A percentile compares a stretch with the other conserved stretches of the same genome.
Conservation (phyloP, 768 basidiomycete species). For the Hypsizygus marmoreus region DNA sequence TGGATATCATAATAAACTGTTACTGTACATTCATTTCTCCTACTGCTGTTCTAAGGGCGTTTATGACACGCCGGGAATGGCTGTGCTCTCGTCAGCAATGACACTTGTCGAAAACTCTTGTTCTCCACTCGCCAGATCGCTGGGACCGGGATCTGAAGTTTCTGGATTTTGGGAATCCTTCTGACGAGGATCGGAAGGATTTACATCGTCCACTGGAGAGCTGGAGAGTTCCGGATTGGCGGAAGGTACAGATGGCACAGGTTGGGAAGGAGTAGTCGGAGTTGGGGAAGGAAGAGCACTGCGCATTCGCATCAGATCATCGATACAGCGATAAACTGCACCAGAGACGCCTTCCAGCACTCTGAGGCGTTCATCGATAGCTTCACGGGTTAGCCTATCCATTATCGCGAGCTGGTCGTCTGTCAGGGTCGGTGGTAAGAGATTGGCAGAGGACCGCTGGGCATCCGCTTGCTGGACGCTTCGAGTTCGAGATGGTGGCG, state of each 20-base stretch:
- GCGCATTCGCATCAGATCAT: slow-evolving; percentile 75
- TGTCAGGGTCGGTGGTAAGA: slow-evolving; percentile 50
- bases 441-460: slow-evolving; percentile 17
- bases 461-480: not conserved
- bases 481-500: slow-evolving; percentile 7
- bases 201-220: not conserved
- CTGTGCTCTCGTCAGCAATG: slow-evolving; percentile 4
- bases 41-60: no score
- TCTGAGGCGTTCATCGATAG: slow-evolving; percentile 81
- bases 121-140: slow-evolving; percentile 4
- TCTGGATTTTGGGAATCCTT: slow-evolving; percentile 3
- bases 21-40: no score
- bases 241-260: slow-evolving; percentile 14
- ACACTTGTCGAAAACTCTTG: not conserved
- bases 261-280: slow-evolving; percentile 12
- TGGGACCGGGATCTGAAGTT: slow-evolving; percentile 7
- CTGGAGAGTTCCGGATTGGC: slow-evolving; percentile 2
- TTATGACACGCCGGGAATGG: no score
- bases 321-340: slow-evolving; percentile 71
- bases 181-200: not conserved
- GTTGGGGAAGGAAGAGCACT: slow-evolving; percentile 60
- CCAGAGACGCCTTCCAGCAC: slow-evolving; percentile 78
- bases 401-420: slow-evolving; percentile 66
- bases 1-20: no score
- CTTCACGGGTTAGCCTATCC: slow-evolving; percentile 72